Evolutionary conservation across 495 filamentous ascomycete genomes (phyloP).

Genomic region (Lineolata rhizophorae): DNA sequence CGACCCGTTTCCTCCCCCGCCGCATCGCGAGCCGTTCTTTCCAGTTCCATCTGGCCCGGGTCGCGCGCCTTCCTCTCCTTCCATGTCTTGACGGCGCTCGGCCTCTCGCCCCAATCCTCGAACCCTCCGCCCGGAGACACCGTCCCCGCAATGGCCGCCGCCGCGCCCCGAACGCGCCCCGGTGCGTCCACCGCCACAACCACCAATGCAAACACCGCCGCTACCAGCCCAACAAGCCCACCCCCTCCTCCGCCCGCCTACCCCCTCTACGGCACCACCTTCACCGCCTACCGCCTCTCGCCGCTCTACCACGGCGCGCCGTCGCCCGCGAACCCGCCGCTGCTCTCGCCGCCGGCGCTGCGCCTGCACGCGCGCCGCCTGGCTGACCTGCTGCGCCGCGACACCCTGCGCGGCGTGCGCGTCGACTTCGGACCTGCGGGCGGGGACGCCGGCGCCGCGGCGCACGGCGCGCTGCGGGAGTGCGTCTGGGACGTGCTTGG

Average conservation of each 20-base stretch:
- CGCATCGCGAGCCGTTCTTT: no score
- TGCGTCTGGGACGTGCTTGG: constrained; percentile 15
- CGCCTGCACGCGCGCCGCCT: constrained; percentile 12
- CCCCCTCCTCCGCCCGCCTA: constrained; percentile 7
- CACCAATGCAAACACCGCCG: no score
- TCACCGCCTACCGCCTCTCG: constrained; percentile 11
- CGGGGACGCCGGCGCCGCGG: constrained; percentile 4
- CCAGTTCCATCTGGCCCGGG: no score
- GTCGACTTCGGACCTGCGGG: constrained; percentile 7
- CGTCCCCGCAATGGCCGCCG: no score
- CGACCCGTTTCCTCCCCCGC: no score
- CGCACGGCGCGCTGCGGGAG: constrained; percentile 10
- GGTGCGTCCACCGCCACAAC: no score
- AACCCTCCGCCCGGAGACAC: no score
- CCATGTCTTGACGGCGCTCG: no score
- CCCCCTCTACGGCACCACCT: constrained; percentile 11
- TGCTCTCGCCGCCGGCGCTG: constrained; percentile 8
- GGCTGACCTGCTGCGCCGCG: constrained; percentile 12
- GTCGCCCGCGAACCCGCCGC: no score
- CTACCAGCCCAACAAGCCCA: constrained; percentile 10
- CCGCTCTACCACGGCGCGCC: constrained; percentile 14
- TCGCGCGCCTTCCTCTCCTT: no score
- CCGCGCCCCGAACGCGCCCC: no score
- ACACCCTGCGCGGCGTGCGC: constrained; percentile 15
- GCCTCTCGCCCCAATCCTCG: no score